Percentiles rank a stretch among this genome's conserved stretches.
phyloP scores from a whole-genome alignment of 768 basidiomycete genomes.

The Steccherinum ochraceum region DNA sequence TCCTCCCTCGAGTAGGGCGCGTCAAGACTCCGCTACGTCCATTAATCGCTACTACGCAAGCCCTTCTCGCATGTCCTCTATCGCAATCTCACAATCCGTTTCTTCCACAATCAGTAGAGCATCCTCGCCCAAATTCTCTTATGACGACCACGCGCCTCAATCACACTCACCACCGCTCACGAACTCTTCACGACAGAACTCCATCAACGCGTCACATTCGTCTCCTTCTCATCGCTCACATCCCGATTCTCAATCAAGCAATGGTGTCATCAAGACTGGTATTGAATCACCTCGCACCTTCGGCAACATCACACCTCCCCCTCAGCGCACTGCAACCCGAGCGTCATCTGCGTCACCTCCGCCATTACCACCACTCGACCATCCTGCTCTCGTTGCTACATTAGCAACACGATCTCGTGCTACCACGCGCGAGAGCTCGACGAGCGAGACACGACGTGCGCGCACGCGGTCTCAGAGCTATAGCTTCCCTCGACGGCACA shows the following conservation, averaged over 20 bases:
- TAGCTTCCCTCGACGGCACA: constrained; percentile 13
- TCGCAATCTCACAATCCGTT: neutral
- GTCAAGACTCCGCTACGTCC: neutral
- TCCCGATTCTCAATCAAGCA: neutral
- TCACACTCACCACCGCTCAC: constrained; percentile 4
- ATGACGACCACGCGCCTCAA: neutral
- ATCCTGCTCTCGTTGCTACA: constrained; percentile 23
- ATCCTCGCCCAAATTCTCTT: neutral
- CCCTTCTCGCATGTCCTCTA: neutral
- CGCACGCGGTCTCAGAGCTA: constrained; percentile 5
- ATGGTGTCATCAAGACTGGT: neutral
- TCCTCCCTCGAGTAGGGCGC: constrained; percentile 5
- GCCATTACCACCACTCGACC: constrained; percentile 50
- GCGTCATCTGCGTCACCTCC: constrained; percentile 34
- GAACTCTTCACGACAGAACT: constrained; percentile 12
- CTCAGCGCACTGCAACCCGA: constrained; percentile 11
- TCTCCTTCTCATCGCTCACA: constrained; percentile 10
- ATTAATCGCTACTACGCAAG: neutral
- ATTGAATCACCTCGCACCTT: constrained; percentile 36
- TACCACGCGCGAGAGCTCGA: constrained; percentile 7
- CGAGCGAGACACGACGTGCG: neutral
- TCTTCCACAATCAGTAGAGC: neutral
- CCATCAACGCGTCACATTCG: constrained; percentile 10
- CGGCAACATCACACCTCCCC: constrained; percentile 30
- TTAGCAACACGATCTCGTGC: constrained; percentile 18